These are phyloP conservation scores for Naganishia randhawae DNA, from an alignment of 768 basidiomycete species.

Conservation along the genomic window DNA sequence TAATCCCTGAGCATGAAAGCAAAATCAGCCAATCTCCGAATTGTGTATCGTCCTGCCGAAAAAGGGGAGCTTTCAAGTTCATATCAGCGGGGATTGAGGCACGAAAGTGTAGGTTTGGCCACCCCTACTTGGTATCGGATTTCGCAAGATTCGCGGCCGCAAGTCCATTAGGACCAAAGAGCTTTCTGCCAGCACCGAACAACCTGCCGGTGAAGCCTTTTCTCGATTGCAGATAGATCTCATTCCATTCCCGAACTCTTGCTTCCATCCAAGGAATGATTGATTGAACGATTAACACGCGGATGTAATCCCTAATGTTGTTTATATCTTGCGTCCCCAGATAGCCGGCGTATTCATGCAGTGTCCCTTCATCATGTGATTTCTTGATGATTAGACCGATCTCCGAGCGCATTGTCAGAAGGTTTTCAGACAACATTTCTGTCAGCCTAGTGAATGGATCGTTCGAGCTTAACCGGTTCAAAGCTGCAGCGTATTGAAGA, in stretches of 20 bases:
- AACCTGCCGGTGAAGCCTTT: constrained; percentile 51
- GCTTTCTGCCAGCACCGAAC: constrained; percentile 52
- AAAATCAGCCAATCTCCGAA: constrained; percentile 87
- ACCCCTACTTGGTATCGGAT: constrained; percentile 50
- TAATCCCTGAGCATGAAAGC: constrained; percentile 86
- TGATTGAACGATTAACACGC: constrained; percentile 85
- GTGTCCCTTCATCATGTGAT: not conserved
- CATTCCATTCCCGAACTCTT: constrained; percentile 89
- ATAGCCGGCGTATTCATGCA: not conserved
- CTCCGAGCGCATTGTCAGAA: not conserved
- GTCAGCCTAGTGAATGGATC: constrained; percentile 27
- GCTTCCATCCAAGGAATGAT: constrained; percentile 96
- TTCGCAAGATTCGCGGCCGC: constrained; percentile 34
- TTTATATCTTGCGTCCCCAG: constrained; percentile 10
- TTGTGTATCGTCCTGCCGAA: constrained; percentile 42
- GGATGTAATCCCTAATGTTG: constrained; percentile 59
- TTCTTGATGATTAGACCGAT: not conserved
- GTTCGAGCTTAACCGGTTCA: not conserved
- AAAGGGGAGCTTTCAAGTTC: constrained; percentile 46
- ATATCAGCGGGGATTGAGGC: not conserved
- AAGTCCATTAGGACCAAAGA: constrained; percentile 43
- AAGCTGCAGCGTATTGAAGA: not conserved
- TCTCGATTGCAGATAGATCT: constrained; percentile 54
- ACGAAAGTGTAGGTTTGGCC: constrained; percentile 32
- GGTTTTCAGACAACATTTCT: constrained; percentile 16